Conservation (phyloP, 2,329 filamentous ascomycete species). For the Nectriaceae sp. region DNA sequence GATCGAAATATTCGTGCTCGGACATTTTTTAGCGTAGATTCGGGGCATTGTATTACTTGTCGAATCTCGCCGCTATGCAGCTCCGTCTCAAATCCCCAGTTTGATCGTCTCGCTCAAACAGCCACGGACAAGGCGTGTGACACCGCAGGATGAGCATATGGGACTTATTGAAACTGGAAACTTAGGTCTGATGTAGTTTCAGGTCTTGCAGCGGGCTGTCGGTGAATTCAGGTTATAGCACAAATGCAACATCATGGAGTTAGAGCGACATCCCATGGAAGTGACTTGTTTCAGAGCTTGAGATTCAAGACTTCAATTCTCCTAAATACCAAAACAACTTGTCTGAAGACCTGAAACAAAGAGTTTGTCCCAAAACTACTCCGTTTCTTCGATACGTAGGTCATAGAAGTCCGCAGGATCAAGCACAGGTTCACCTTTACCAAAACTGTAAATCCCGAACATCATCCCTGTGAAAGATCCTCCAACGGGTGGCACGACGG, state of each 20-base stretch:
- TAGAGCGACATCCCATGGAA: background rate
- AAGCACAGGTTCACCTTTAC: slow-evolving; percentile 20
- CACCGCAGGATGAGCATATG: background rate
- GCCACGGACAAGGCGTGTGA: background rate
- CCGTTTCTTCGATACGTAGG: too few relatives aligned
- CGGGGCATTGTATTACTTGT: background rate
- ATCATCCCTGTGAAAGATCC: slow-evolving; percentile 23
- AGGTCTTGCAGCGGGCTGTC: background rate
- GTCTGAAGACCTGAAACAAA: too few relatives aligned
- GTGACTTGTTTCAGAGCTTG: background rate
- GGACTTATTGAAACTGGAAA: background rate
- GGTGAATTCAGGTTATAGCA: background rate
- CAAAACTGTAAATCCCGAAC: slow-evolving; percentile 26
- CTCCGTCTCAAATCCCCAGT: background rate
- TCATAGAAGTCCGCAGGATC: slow-evolving; percentile 22
- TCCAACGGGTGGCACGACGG: slow-evolving; percentile 17
- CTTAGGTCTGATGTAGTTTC: background rate
- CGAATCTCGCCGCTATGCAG: background rate
- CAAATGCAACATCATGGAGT: background rate
- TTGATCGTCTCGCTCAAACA: background rate
- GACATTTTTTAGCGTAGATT: background rate
- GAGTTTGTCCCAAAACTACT: too few relatives aligned
- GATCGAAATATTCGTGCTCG: background rate
- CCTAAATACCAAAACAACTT: too few relatives aligned
- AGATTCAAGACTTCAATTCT: too few relatives aligned